Base-by-base conservation (phyloP, 495 filamentous ascomycete genomes). In the Diplogelasinospora grovesii region DNA sequence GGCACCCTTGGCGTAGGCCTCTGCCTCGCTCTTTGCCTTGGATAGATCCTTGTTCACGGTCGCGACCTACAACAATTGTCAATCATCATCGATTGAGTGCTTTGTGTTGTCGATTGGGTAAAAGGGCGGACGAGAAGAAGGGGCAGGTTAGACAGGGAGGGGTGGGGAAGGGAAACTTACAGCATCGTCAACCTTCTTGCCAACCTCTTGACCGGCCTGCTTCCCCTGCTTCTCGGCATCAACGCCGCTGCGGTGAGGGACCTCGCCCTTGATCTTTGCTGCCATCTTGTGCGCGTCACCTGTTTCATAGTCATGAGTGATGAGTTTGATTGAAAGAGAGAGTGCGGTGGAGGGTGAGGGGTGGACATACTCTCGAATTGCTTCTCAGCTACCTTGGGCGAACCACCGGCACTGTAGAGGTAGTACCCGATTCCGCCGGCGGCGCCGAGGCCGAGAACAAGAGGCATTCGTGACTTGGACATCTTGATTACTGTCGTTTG, bases 371-470 rank as follows among this genome's bases (percentile, higher is more conserved):
- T 72, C 69, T 94, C 86, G 48, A 84, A 71, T 45, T 89, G 64
- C 69, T 89, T 85, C 72, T 83, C 75, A 8, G 90, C 90, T 20
- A 74, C 75, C 43, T 83, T 80, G n/a, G 85, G 76, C 57, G 82
- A 72, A 24, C 92, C 92, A 36, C 89, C 89, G 1, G 90, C 85
- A 16, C 66, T 71, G 66, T 95, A 97, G 38, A 97, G 71, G 70
- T 97, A 98, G 74, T 96, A 96, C 11, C 82, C 90, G 29, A 77
- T 70, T 26, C 77, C 78, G 41, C 78, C 82, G 13, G 73, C 83
- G 29, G 74, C 82, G 10, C 69, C 73, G 34, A 79, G 53, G 45
- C 79, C 86, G 27, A 85, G 48, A 50, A 72, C 67, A 34, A 81
- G 50, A 25, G 74, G 72, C 21, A 71, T 49, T 36, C 71, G 66